Evolutionary conservation across 1,284 basidiomycete species (phyloP), one percentile per base, ranked within the genome.

Genomic region (Apiotrichum mycotoxinovorans): DNA sequence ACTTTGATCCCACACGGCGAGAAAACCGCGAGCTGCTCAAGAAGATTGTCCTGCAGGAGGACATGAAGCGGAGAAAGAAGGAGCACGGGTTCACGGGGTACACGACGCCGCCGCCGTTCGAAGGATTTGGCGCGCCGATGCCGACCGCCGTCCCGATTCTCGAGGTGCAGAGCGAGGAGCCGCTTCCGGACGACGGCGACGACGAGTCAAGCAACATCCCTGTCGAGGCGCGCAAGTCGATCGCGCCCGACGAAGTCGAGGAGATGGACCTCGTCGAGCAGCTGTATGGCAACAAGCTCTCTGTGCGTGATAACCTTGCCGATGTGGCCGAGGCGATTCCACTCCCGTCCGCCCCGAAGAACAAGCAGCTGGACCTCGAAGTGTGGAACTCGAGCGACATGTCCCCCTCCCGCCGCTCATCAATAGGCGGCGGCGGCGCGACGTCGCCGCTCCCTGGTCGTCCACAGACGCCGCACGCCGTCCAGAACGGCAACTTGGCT

Each of bases 231-330:
- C 43, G 57, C 42, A 55, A 57, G 42, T 61, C 66, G 26, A 30
- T 62, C 14, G 49, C 57, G 15, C 66, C 67, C 26, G 78, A 76
- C 25, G 84, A 85, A 11, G 84, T 88, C 26, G 90, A 93, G 75
- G 93, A 97, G 77, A 85, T 97, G 66, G 93, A 97, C 74, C 81
- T 97, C 5, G 90, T 97, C 4, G 93, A 97, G 71, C 93, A 97
- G 72, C 77, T 96, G 1, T 96, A 91, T 65, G 91, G 92, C 20
- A 78, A 83, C 40, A 84, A 88, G 56, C 82, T 87, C 54, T 86
- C 86, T 2, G 80, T 93, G 30, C 83, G 84, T 41, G 84, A 85
- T 57, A 81, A 83, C 51, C 78, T 85, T 30, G 82, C 87, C 9
- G 87, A 93, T 70, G 76, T 94, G 18, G 84, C 88, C 23, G 89